A percentile compares a stretch with the other conserved stretches of the same genome.
Conservation (phyloP, 345 rosid genomes). For the Capsella bursapastoris region DNA sequence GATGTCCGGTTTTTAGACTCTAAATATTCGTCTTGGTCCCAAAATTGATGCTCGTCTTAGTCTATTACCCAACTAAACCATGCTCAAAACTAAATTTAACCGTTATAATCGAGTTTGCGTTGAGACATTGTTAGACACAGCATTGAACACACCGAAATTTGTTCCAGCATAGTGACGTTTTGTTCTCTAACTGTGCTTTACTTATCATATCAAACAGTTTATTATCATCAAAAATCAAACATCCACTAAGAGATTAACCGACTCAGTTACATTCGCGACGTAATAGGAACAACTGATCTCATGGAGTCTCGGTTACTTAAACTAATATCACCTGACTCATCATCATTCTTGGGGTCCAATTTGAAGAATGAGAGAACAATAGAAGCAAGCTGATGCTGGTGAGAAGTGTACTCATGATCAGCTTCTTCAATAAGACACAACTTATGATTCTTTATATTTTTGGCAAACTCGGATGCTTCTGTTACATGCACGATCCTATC, state of each 20-base stretch:
- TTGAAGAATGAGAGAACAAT: slow-evolving; percentile 55
- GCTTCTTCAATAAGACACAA: slow-evolving; percentile 72
- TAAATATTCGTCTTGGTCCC: neutral
- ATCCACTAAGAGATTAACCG: neutral
- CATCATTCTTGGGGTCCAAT: slow-evolving; percentile 29
- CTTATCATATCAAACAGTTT: neutral
- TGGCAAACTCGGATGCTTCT: slow-evolving; percentile 75
- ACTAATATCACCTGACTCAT: slow-evolving; percentile 7
- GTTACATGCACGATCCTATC: slow-evolving; percentile 65
- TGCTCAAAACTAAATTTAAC: neutral
- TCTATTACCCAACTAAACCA: neutral
- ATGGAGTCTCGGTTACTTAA: slow-evolving; percentile 8
- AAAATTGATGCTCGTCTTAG: neutral
- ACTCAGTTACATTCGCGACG: slow-evolving; percentile 36
- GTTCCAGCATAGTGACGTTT: neutral
- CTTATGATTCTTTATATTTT: slow-evolving; percentile 63
- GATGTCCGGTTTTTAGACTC: too few relatives aligned
- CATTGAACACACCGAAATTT: neutral
- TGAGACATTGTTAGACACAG: neutral
- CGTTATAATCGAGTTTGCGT: neutral
- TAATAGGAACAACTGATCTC: slow-evolving; percentile 16
- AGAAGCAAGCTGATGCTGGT: slow-evolving; percentile 65
- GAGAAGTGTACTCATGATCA: slow-evolving; percentile 81
- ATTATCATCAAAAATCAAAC: neutral
- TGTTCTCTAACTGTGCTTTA: neutral